Base-by-base conservation (phyloP, 1,284 basidiomycete species). In the Cryptococcus sp. region DNA sequence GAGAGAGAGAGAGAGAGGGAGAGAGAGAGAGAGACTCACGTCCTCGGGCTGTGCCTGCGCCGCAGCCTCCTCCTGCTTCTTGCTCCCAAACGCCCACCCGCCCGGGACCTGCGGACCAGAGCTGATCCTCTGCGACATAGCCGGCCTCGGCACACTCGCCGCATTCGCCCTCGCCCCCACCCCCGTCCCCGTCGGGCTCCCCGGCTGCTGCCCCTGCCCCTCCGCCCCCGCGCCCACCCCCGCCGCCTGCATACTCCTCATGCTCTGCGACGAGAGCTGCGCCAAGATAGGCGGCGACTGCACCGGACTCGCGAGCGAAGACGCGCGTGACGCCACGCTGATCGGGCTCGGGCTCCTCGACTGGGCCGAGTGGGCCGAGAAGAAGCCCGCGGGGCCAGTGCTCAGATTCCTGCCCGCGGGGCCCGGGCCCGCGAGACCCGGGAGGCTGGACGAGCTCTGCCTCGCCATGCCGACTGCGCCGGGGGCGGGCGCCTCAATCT, bases 31-130 rank as follows among this genome's bases (percentile, higher is more conserved):
- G 8, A 4, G 24, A 18, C 46, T 33, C 45, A 40, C 43, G 28
- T 52, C 40, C 16, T 52, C 50, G 20, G n/a, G 20, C 20, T 23
- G 13, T 9, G 23, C 37, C 52, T 38, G 43, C 52, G 50, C 43
- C 35, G n/a, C 35, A 33, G 28, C 28, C 28, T 33, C 28, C 9
- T 33, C 28, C 28, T 33, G 28, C 28, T 33, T 33, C 28, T 9
- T 9, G 9, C 28, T 33, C 9, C 52, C 56, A 46, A 69, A 68
- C n/a, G 66, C 58, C 72, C 71, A 75, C 11, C 70, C 72, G 36
- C 74, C 74, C 5, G 74, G 72, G 8, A 75, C 52, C 51, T 69
- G 66, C 3, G 68, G 68, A n/a, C 72, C 72, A 0, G 69, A 66
- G 38, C 64, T 69, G 35, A 71, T 61, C 40, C 72, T 56, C 28